Conservation (phyloP, 2,329 filamentous ascomycete species). For the Sporothrix humicola region DNA sequence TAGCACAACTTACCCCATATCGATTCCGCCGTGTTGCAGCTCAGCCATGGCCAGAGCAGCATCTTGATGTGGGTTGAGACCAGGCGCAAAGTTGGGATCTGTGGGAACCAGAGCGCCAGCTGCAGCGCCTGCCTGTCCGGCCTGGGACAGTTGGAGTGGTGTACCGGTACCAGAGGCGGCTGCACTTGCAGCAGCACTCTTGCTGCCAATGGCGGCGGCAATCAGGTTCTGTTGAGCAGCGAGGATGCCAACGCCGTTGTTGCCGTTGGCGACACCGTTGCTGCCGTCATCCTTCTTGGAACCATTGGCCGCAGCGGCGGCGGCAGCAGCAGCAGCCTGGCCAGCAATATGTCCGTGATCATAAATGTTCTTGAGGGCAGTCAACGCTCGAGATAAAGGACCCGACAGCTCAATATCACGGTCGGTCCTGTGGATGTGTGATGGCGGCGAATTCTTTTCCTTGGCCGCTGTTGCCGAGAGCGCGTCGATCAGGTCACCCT, state of each 20-base stretch:
- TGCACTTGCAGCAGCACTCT: background rate
- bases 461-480: constrained; percentile 69
- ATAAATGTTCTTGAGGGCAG: constrained; percentile 68
- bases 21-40: constrained; percentile 61
- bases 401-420: constrained; percentile 68
- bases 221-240: constrained; percentile 5
- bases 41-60: constrained; percentile 69
- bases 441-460: constrained; percentile 59
- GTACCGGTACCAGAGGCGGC: constrained; percentile 50
- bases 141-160: constrained; percentile 45
- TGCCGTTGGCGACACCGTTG: background rate
- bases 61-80: constrained; percentile 62
- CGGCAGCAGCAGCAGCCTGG: constrained; percentile 37
- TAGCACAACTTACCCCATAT: constrained; percentile 33
- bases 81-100: constrained; percentile 25
- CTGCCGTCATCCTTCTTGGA: constrained; percentile 55
- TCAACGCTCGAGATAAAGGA: constrained; percentile 64
- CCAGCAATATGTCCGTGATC: constrained; percentile 66
- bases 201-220: constrained; percentile 5
- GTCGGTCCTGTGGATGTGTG: constrained; percentile 60
- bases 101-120: constrained; percentile 2
- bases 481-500: constrained; percentile 67
- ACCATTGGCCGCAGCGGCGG: constrained; percentile 14
- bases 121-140: constrained; percentile 38
- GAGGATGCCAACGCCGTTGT: background rate